Base-by-base conservation (phyloP, 192 early-diverging fungal genomes). In the Umbelopsis isabellina region DNA sequence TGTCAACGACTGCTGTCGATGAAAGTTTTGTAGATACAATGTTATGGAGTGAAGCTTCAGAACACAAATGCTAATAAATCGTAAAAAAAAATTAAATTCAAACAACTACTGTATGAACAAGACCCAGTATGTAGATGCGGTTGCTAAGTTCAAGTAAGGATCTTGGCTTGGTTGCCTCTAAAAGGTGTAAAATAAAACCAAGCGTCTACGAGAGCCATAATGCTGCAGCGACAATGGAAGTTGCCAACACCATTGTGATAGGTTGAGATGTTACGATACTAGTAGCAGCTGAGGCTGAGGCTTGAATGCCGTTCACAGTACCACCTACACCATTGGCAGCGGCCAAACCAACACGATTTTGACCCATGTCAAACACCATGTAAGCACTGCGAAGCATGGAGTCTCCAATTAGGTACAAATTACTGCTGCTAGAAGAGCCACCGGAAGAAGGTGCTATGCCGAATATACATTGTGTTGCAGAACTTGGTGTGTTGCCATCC, bases 281-380 rank as follows among this genome's bases (percentile, higher is more conserved):
- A 3, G 55, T 2, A 35, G 55, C 55, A 11, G 51, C 51, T 23
- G 55, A 37, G 13, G 23, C 30, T 33, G 55, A 35, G 4, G 55
- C 25, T n/a, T 23, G 9, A 61, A 27, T 48, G 10, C 55, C 33
- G 45, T 44, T 66, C 58, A 58, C 49, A 67, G 51, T 15, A n/a
- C 76, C 72, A 37, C 72, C 72, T 2, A 66, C 35, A 22, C 67
- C 50, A 13, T 58, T 72, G 27, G 75, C 61, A 61, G 69, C 47
- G 47, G 79, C 69, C 20, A 72, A 44, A 61, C 74, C 70, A 25
- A 78, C 58, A 18, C 72, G 72, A 23, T 83, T 75, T 30, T 72
- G 61, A 5, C 72, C 76, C 68, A 78, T 70, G 64, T 78, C 76
- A 74, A 78, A 78, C 10, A 78, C 76, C 64, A 78, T 66, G 18